These are phyloP conservation scores for Paraconiothyrium sp. DNA, from an alignment of 2,329 filamentous ascomycete genomes.

Conservation along the genomic window DNA sequence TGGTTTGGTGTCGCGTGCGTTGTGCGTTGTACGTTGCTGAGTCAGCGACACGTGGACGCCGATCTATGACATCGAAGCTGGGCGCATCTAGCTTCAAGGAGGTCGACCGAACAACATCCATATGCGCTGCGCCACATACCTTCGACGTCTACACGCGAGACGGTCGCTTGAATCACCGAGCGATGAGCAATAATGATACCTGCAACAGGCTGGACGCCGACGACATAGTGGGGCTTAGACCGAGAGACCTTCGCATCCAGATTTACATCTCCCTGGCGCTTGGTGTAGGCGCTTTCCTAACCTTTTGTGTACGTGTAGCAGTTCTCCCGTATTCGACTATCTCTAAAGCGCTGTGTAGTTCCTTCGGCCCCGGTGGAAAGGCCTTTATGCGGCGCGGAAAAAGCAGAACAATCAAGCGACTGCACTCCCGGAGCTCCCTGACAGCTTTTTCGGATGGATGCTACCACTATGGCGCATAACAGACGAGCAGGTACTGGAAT, in stretches of 20 bases:
- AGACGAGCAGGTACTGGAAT: conserved; percentile 87
- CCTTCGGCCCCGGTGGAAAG: conserved; percentile 89
- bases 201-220: conserved; percentile 26
- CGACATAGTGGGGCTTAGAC: conserved; percentile 48
- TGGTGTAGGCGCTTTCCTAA: conserved; percentile 75
- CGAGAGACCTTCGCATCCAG: conserved; percentile 66
- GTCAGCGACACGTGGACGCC: conserved; percentile 11
- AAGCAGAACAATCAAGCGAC: conserved; percentile 73
- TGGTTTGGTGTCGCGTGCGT: not conserved
- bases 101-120: not conserved
- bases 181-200: conserved; percentile 32
- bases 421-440: conserved; percentile 78
- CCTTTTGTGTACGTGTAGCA: conserved; percentile 73
- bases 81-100: conserved; percentile 2
- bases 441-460: conserved; percentile 93
- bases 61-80: conserved; percentile 11
- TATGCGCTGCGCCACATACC: conserved; percentile 15
- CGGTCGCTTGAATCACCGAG: conserved; percentile 14
- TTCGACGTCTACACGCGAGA: conserved; percentile 15
- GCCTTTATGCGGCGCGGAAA: conserved; percentile 89
- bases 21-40: not conserved
- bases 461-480: conserved; percentile 83
- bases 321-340: conserved; percentile 6
- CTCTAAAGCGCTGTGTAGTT: conserved; percentile 63
- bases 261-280: conserved; percentile 76